These are phyloP conservation scores for Fusarium sp. DNA, from an alignment of 2,329 filamentous ascomycete species.

Conservation along the genomic window DNA sequence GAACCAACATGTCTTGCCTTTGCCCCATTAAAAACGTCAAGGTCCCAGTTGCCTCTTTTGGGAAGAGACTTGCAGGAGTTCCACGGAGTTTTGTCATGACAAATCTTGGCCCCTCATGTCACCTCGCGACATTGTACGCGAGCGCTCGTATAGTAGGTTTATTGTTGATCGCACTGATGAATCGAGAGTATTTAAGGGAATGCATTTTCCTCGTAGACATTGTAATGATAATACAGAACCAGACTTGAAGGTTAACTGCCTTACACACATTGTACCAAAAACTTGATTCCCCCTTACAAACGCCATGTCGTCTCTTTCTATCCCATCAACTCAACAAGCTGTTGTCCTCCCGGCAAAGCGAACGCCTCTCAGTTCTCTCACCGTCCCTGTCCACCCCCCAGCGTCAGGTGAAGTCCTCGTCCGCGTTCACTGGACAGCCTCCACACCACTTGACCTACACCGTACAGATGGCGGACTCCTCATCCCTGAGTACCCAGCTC, in stretches of 20 bases:
- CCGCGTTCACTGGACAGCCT: slow-evolving; percentile 64
- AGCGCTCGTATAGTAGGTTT: not conserved
- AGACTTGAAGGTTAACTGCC: not conserved
- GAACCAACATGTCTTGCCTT: not conserved
- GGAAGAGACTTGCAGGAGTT: not conserved
- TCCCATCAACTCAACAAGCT: slow-evolving; percentile 70
- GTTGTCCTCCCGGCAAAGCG: slow-evolving; percentile 64
- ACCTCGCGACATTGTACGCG: not conserved
- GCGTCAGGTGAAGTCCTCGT: slow-evolving; percentile 59
- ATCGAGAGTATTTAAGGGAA: not conserved
- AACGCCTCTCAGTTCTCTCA: slow-evolving; percentile 62
- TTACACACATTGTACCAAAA: not conserved
- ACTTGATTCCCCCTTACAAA: not conserved
- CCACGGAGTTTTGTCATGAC: not conserved
- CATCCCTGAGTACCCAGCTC: slow-evolving; percentile 56
- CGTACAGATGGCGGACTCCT: slow-evolving; percentile 66
- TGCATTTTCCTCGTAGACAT: not conserved
- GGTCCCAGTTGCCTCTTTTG: not conserved
- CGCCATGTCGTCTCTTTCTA: slow-evolving; percentile 40
- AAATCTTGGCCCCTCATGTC: not conserved
- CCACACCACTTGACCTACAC: slow-evolving; percentile 68
- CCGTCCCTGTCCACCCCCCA: slow-evolving; percentile 53
- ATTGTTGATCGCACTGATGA: not conserved
- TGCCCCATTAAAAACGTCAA: not conserved
- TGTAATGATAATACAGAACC: not conserved